Evolutionary conservation across 116 monocot species (phyloP).

Genomic region (Dioscorea cayenensis): DNA sequence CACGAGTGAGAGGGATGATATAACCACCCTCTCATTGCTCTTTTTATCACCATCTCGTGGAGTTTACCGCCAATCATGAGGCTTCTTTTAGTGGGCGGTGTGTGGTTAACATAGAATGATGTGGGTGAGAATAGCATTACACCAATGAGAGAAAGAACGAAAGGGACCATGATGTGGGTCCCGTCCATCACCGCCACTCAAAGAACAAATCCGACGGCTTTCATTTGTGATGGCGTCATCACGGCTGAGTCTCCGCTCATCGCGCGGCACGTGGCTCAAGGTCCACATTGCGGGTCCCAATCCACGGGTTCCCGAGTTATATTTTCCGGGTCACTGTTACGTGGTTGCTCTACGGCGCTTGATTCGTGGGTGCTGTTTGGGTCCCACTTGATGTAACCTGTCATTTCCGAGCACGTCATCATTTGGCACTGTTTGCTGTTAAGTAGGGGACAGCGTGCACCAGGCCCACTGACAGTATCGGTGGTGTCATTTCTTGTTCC

Average conservation of each 20-base stretch:
- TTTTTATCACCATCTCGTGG: not conserved
- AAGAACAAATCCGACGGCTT: not conserved
- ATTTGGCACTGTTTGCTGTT: not conserved
- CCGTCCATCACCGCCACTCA: not conserved
- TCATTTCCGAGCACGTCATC: not conserved
- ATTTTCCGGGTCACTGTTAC: not conserved
- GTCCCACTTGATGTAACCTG: not conserved
- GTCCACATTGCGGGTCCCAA: not conserved
- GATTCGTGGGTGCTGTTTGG: not conserved
- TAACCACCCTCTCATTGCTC: not conserved
- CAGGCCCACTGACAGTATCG: not conserved
- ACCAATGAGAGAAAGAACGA: not conserved
- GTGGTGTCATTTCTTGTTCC: not conserved
- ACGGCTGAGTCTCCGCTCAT: not conserved
- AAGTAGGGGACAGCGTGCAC: not conserved
- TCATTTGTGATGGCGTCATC: not conserved
- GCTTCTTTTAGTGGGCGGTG: not conserved
- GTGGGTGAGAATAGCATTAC: not conserved
- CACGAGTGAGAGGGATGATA: not conserved
- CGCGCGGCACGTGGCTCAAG: conserved; percentile 4
- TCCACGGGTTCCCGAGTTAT: not conserved
- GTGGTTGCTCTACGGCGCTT: not conserved
- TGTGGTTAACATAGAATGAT: not conserved
- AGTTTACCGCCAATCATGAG: no score
- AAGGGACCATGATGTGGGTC: not conserved